phyloP scores from a whole-genome alignment of 2,329 filamentous ascomycete genomes.

The Aspergillus sergii region DNA sequence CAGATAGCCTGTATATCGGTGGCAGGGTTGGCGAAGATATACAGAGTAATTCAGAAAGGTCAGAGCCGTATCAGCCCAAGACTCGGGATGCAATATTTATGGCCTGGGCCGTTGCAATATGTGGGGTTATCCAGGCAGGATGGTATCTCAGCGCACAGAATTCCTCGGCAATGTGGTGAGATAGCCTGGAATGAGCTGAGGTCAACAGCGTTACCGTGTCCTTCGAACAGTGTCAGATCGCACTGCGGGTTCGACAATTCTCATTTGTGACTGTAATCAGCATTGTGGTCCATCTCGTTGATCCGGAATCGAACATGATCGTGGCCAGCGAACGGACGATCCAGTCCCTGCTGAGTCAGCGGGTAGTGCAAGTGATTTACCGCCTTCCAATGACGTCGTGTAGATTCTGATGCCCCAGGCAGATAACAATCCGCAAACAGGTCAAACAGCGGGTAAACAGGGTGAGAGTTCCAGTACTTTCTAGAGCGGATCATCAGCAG shows the following conservation, averaged over 20 bases:
- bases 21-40: not conserved
- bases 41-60: not conserved
- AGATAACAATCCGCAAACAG: constrained; percentile 29
- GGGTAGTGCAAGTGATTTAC: not conserved
- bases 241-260: not conserved
- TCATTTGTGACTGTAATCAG: not conserved
- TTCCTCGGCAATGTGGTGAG: not conserved
- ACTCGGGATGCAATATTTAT: not conserved
- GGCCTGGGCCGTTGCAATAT: not conserved
- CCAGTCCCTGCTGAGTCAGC: not conserved
- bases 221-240: not conserved
- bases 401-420: constrained; percentile 23
- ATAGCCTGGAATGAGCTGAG: not conserved
- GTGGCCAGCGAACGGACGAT: not conserved
- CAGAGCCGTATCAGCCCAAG: not conserved
- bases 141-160: not conserved
- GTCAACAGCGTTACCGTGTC: not conserved
- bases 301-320: not conserved
- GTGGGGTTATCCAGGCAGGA: not conserved
- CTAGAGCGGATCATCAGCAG: constrained; percentile 32
- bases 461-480: constrained; percentile 46
- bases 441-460: constrained; percentile 29
- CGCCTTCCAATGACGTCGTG: constrained; percentile 13
- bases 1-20: not conserved
- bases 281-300: not conserved